Evolutionary conservation across 192 early-diverging fungal species (phyloP).

Genomic region (Rhizophlyctis rosea): DNA sequence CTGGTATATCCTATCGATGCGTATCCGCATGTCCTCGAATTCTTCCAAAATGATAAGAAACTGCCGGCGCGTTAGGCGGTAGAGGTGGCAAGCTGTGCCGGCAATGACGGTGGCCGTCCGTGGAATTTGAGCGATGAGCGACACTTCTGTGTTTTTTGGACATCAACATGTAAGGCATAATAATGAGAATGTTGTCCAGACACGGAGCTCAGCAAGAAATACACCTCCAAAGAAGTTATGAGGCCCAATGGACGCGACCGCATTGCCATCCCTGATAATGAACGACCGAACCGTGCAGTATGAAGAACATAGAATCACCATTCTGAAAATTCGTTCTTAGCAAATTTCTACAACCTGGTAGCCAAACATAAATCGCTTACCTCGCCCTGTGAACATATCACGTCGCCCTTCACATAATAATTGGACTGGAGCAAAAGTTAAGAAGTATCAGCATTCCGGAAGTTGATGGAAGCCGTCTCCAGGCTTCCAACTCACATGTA

Average conservation of each 20-base stretch:
- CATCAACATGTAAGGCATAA: too few species aligned
- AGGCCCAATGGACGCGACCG: constrained; percentile 29
- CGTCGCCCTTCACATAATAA: constrained; percentile 44
- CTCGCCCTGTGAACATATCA: constrained; percentile 46
- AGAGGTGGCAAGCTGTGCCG: constrained; percentile 25
- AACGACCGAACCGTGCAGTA: constrained; percentile 39
- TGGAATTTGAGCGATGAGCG: constrained; percentile 42
- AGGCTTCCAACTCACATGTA: constrained; percentile 19
- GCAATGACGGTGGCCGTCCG: constrained; percentile 45
- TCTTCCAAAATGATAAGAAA: constrained; percentile 36
- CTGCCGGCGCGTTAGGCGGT: constrained; percentile 31
- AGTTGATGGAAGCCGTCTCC: too few species aligned
- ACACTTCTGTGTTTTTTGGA: too few species aligned
- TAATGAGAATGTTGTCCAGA: too few species aligned
- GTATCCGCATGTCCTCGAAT: constrained; percentile 39
- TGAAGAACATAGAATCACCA: constrained; percentile 56
- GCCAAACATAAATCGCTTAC: constrained; percentile 15
- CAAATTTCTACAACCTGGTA: too few species aligned
- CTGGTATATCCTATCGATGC: constrained; percentile 38
- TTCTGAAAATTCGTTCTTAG: too few species aligned
- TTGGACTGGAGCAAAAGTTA: constrained; percentile 18
- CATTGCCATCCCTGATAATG: constrained; percentile 38
- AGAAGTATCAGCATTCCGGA: too few species aligned
- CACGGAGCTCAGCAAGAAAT: too few species aligned
- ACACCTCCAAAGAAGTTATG: constrained; percentile 43